Conservation (phyloP, 208 protist species). For the Acanthamoeba royreba region DNA sequence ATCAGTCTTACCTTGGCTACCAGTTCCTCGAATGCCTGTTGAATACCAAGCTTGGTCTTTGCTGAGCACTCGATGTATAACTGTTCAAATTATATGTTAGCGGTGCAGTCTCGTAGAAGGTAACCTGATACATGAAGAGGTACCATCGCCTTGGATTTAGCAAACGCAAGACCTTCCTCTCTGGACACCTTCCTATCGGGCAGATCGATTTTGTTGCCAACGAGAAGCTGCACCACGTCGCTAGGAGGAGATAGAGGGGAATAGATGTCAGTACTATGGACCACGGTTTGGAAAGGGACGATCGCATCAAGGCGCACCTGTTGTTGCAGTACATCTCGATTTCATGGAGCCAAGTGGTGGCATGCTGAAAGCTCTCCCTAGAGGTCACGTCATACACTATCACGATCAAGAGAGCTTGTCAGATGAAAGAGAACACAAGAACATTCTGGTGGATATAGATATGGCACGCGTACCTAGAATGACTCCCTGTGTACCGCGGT, state of each 20-base stretch:
- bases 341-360: neutral
- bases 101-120: neutral
- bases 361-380: neutral
- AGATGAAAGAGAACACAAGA: neutral
- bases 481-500: conserved; percentile 22
- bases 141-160: conserved; percentile 5
- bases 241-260: neutral
- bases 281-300: neutral
- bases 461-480: conserved; percentile 41
- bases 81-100: neutral
- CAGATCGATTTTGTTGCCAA: conserved; percentile 31
- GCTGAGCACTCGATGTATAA: conserved; percentile 26
- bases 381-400: conserved; percentile 3
- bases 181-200: neutral
- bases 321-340: conserved; percentile 50
- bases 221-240: conserved; percentile 30
- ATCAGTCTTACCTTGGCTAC: neutral
- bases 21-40: conserved; percentile 24
- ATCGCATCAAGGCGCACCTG: neutral
- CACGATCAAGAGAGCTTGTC: neutral
- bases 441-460: neutral
- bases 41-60: conserved; percentile 40
- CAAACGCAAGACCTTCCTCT: conserved; percentile 26
- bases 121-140: neutral
- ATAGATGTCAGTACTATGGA: neutral